Conservation (phyloP, 1,139 yeast genomes). For the Geotrichum klebahnii region DNA sequence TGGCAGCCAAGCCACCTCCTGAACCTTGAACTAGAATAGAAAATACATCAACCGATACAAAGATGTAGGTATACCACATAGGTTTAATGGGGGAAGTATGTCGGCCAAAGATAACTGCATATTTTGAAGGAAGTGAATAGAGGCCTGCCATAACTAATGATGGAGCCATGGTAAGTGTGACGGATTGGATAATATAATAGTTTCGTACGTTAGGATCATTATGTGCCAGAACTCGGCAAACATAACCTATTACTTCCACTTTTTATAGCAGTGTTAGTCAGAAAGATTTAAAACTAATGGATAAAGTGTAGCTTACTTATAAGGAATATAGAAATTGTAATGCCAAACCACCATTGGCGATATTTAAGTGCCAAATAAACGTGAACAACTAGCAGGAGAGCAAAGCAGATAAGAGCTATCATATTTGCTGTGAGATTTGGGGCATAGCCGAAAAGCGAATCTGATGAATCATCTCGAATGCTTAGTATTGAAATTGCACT, state of each 20-base stretch:
- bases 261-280: no score
- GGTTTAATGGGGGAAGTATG: constrained; percentile 62
- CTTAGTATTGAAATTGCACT: no score
- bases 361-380: constrained; percentile 44
- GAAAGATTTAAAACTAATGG: no score
- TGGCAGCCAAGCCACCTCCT: constrained; percentile 77
- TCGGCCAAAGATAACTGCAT: constrained; percentile 66
- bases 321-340: constrained; percentile 57
- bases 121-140: constrained; percentile 69
- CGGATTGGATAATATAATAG: constrained; percentile 60
- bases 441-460: constrained; percentile 40
- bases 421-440: constrained; percentile 51
- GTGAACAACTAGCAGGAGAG: constrained; percentile 44
- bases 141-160: constrained; percentile 88
- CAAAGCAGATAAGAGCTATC: constrained; percentile 50
- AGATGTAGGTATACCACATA: constrained; percentile 67
- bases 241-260: constrained; percentile 65
- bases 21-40: constrained; percentile 73
- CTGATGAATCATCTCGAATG: no score
- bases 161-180: constrained; percentile 74
- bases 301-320: no score
- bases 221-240: constrained; percentile 54
- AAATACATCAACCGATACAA: constrained; percentile 61
- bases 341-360: constrained; percentile 71
- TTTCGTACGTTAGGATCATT: constrained; percentile 42